Conservation (phyloP, 2,329 filamentous ascomycete genomes). For the Chaetomiaceae sp. region DNA sequence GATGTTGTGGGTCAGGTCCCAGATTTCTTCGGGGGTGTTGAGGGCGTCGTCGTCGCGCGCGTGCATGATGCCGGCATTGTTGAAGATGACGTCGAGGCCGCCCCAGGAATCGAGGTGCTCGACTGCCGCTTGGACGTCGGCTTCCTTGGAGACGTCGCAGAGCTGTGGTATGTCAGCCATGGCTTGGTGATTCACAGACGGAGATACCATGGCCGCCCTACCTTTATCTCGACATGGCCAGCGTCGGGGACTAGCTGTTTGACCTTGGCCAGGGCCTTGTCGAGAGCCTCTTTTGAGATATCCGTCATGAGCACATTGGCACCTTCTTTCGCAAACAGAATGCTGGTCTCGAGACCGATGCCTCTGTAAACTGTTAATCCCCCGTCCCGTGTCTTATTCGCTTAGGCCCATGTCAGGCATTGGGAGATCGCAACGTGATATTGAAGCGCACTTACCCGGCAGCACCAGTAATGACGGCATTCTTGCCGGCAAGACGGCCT, state of each 20-base stretch:
- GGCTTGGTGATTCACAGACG: neutral
- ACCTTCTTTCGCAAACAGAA: constrained; percentile 86
- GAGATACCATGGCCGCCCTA: constrained; percentile 26
- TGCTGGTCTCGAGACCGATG: constrained; percentile 86
- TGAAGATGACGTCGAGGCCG: constrained; percentile 88
- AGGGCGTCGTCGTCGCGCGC: constrained; percentile 73
- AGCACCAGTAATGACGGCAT: constrained; percentile 74
- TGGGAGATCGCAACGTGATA: neutral
- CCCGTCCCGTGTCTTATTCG: neutral
- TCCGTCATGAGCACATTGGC: constrained; percentile 82
- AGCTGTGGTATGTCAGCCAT: constrained; percentile 29
- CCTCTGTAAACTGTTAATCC: constrained; percentile 51
- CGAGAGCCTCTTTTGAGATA: constrained; percentile 72
- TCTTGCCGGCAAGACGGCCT: constrained; percentile 57
- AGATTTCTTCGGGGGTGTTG: constrained; percentile 82
- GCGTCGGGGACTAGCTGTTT: constrained; percentile 64
- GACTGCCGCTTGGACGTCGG: constrained; percentile 69
- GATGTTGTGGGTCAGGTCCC: constrained; percentile 89
- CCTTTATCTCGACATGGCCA: constrained; percentile 56
- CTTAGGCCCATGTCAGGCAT: neutral
- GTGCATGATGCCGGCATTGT: constrained; percentile 98
- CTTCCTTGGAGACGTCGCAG: constrained; percentile 81
- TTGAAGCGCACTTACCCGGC: constrained; percentile 62
- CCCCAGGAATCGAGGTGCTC: constrained; percentile 77
- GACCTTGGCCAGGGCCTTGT: constrained; percentile 68